phyloP scores from a whole-genome alignment of 352 stramenopile species.

The Phytopythium mirpurense region DNA sequence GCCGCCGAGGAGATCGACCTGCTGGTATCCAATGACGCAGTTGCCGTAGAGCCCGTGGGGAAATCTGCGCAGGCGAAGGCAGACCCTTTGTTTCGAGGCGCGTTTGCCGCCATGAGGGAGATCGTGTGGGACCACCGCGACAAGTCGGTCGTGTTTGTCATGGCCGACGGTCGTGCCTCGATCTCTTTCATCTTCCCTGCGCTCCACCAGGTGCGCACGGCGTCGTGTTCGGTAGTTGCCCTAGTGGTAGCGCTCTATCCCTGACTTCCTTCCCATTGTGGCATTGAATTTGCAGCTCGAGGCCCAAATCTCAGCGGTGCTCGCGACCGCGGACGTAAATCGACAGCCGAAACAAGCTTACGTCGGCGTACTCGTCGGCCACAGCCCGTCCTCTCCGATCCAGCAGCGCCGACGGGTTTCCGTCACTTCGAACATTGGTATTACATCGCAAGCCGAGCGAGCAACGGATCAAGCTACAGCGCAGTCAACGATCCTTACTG shows the following conservation, averaged over 20 bases:
- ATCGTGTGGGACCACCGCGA: constrained; percentile 68
- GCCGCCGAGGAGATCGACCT: not conserved
- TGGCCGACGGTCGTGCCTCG: constrained; percentile 25
- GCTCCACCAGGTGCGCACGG: constrained; percentile 19
- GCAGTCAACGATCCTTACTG: constrained; percentile 22
- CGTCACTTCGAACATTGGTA: constrained; percentile 3
- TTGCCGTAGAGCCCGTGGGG: not conserved
- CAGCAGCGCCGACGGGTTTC: constrained; percentile 37
- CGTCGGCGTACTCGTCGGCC: constrained; percentile 58
- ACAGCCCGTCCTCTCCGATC: constrained; percentile 56
- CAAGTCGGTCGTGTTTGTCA: constrained; percentile 41
- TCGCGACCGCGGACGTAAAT: constrained; percentile 21
- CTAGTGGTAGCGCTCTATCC: not conserved
- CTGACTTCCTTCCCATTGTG: not conserved
- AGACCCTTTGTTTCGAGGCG: constrained; percentile 40
- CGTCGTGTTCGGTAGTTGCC: no score
- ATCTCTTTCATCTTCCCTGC: constrained; percentile 37
- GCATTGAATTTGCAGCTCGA: constrained; percentile 24
- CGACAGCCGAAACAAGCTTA: constrained; percentile 46
- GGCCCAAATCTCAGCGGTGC: constrained; percentile 24
- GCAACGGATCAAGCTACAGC: not conserved
- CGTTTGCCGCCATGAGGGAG: constrained; percentile 39
- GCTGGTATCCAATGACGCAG: not conserved
- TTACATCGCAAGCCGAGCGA: not conserved
- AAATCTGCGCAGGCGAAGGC: constrained; percentile 9